A percentile compares a stretch with the other conserved stretches of the same genome.
phyloP scores from a whole-genome alignment of 495 filamentous ascomycete genomes.

The Penicillium salamii region DNA sequence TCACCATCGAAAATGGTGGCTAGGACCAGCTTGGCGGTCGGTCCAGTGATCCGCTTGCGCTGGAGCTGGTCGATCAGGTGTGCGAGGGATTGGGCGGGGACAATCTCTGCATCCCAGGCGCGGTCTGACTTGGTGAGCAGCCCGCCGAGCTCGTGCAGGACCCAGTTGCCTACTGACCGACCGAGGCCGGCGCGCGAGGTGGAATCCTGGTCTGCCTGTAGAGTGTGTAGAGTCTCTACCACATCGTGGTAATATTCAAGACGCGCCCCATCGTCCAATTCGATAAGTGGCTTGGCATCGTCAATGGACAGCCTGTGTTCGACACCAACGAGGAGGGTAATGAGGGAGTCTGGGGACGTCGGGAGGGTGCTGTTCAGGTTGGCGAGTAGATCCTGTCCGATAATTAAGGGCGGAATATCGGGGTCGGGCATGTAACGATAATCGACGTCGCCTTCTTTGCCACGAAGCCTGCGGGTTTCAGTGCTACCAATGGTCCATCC shows the following conservation, averaged over 20 bases:
- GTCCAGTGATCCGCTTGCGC: conserved; percentile 67
- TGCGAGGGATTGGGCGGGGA: conserved; percentile 61
- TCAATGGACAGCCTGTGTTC: conserved; percentile 69
- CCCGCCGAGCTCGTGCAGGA: conserved; percentile 85
- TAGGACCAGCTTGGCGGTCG: conserved; percentile 72
- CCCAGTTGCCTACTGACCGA: conserved; percentile 61
- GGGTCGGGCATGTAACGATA: conserved; percentile 99
- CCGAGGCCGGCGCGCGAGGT: conserved; percentile 26
- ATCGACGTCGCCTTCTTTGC: conserved; percentile 96
- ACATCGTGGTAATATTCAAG: conserved; percentile 81
- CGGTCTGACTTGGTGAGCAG: conserved; percentile 55
- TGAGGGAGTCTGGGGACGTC: conserved; percentile 63
- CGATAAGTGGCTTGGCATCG: conserved; percentile 79
- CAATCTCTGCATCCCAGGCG: conserved; percentile 51
- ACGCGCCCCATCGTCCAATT: conserved; percentile 75
- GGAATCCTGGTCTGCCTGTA: conserved; percentile 32
- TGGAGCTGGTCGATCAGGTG: conserved; percentile 64
- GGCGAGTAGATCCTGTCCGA: conserved; percentile 66
- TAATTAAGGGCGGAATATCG: conserved; percentile 76
- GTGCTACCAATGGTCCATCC: conserved; percentile 85
- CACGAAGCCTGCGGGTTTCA: conserved; percentile 71
- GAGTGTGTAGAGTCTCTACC: conserved; percentile 50
- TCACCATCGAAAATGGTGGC: conserved; percentile 56
- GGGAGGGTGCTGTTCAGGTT: conserved; percentile 61
- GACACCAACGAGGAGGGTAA: conserved; percentile 52